phyloP scores from a whole-genome alignment of 192 early-diverging fungal species.

The Coemansia sp. region DNA sequence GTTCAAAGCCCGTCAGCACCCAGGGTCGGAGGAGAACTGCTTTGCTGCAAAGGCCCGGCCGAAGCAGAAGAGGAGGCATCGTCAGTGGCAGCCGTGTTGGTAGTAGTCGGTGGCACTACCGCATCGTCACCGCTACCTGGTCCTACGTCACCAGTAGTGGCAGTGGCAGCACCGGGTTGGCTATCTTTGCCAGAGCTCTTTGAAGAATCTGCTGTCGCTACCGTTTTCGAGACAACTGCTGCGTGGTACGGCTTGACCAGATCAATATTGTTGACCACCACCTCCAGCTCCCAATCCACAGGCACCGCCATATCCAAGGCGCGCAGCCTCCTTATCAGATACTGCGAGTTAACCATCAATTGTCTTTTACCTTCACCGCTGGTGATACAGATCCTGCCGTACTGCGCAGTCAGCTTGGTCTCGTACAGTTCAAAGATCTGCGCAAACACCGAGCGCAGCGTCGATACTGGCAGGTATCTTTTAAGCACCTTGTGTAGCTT shows the following conservation, averaged over 20 bases:
- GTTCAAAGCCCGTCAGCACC: too few species aligned
- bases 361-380: conserved; percentile 53
- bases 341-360: conserved; percentile 74
- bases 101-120: too few species aligned
- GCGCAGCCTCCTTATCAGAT: conserved; percentile 62
- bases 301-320: conserved; percentile 68
- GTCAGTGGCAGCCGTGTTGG: too few species aligned
- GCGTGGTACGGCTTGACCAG: conserved; percentile 55
- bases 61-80: too few species aligned
- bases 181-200: too few species aligned
- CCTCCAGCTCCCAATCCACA: conserved; percentile 69
- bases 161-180: too few species aligned
- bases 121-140: too few species aligned
- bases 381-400: conserved; percentile 20
- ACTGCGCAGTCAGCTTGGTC: conserved; percentile 57
- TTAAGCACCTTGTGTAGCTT: conserved; percentile 91
- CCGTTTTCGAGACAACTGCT: conserved; percentile 5
- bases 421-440: conserved; percentile 78
- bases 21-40: too few species aligned
- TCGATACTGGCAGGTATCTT: conserved; percentile 71
- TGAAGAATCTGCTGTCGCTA: too few species aligned
- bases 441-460: conserved; percentile 71
- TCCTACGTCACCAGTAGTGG: too few species aligned
- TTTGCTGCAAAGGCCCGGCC: too few species aligned
- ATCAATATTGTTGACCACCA: conserved; percentile 74